A percentile compares a stretch with the other conserved stretches of the same genome.
phyloP scores from a whole-genome alignment of 495 filamentous ascomycete species.

The Penicillium angulare region DNA sequence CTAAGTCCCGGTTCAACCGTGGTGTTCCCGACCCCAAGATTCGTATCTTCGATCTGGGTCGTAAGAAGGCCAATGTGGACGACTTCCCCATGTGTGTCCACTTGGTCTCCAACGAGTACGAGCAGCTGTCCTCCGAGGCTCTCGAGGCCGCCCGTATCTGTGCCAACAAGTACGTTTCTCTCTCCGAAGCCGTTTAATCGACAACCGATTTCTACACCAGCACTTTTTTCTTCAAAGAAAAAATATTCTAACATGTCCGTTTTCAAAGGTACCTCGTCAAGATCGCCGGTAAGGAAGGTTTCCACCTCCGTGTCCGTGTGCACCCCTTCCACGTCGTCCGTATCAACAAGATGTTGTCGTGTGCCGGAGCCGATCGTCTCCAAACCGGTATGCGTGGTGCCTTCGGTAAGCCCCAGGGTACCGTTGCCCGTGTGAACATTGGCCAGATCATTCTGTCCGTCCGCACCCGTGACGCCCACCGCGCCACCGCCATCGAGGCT shows the following conservation, averaged over 20 bases:
- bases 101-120: slow-evolving; percentile 99
- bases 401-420: slow-evolving; percentile 98
- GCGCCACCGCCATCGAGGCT: slow-evolving; percentile 92
- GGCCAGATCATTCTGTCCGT: slow-evolving; percentile 97
- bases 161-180: slow-evolving; percentile 81
- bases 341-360: slow-evolving; percentile 99
- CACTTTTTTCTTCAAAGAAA: no score
- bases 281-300: slow-evolving; percentile 95
- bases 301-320: slow-evolving; percentile 97
- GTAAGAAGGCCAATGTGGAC: slow-evolving; percentile 96
- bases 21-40: slow-evolving; percentile 99
- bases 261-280: slow-evolving; percentile 90
- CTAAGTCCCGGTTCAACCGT: slow-evolving; percentile 99
- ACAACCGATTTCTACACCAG: neutral
- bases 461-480: slow-evolving; percentile 91
- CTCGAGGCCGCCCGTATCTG: slow-evolving; percentile 99
- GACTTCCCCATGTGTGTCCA: slow-evolving; percentile 98
- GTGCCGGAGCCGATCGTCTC: slow-evolving; percentile 98
- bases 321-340: slow-evolving; percentile 99
- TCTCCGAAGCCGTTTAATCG: neutral
- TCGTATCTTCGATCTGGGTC: slow-evolving; percentile 98
- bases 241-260: slow-evolving; percentile 7
- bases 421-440: slow-evolving; percentile 98
- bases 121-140: slow-evolving; percentile 97
- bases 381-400: slow-evolving; percentile 99